phyloP scores from a whole-genome alignment of 1,139 yeast species.

The Chernovozyma sophiae-reginae region DNA sequence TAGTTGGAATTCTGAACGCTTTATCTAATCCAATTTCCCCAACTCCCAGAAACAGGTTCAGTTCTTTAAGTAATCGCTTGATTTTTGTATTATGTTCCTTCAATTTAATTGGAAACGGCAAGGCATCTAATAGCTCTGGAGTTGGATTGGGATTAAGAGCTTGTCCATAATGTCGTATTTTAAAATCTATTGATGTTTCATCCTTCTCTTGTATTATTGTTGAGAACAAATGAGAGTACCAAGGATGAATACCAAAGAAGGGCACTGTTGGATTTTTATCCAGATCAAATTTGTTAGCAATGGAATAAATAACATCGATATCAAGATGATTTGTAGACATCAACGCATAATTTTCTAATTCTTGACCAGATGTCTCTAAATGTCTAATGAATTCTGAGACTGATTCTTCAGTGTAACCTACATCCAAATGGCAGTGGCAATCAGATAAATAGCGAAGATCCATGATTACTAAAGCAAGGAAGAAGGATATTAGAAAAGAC shows the following conservation, averaged over 20 bases:
- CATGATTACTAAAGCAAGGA: no score
- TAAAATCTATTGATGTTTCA: constrained; percentile 15
- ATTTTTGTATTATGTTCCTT: constrained; percentile 31
- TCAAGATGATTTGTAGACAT: constrained; percentile 63
- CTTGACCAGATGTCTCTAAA: constrained; percentile 27
- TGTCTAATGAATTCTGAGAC: constrained; percentile 10
- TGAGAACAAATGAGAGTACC: constrained; percentile 69
- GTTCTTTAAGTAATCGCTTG: constrained; percentile 15
- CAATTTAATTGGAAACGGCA: constrained; percentile 63
- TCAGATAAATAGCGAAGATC: constrained; percentile 24
- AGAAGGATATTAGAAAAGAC: no score
- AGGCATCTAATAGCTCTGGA: constrained; percentile 35
- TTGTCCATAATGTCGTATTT: constrained; percentile 49
- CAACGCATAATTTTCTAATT: constrained; percentile 23
- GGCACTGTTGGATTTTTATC: constrained; percentile 36
- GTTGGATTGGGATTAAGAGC: constrained; percentile 46
- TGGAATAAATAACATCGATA: constrained; percentile 27
- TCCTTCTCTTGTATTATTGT: constrained; percentile 17
- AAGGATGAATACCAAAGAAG: constrained; percentile 85
- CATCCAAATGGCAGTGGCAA: constrained; percentile 60
- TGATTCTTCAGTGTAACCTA: constrained; percentile 3
- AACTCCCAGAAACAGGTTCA: constrained; percentile 33
- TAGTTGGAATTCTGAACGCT: constrained; percentile 60
- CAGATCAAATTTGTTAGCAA: constrained; percentile 18
- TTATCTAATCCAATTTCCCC: constrained; percentile 93